These are phyloP conservation scores for Cystobasidiaceae sp. DNA, from an alignment of 1,284 basidiomycete species.

Conservation along the genomic window DNA sequence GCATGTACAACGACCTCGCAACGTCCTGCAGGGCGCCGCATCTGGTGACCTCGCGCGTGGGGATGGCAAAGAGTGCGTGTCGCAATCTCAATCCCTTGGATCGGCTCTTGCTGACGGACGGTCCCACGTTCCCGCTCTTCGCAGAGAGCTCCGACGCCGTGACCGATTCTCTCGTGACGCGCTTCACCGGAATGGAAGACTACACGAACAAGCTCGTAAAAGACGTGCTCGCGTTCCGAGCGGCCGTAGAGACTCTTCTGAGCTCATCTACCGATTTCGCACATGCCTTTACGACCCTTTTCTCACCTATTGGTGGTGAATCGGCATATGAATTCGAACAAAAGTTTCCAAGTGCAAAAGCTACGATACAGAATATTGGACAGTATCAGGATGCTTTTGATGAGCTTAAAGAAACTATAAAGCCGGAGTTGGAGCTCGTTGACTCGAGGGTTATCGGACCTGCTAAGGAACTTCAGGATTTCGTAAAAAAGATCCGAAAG, in stretches of 20 bases:
- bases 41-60: slow-evolving; percentile 25
- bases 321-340: slow-evolving; percentile 31
- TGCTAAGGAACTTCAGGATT: slow-evolving; percentile 76
- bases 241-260: slow-evolving; percentile 73
- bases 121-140: not conserved
- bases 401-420: slow-evolving; percentile 65
- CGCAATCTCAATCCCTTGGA: not conserved
- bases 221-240: slow-evolving; percentile 81
- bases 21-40: slow-evolving; percentile 19
- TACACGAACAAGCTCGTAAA: slow-evolving; percentile 85
- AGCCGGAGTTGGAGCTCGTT: slow-evolving; percentile 92
- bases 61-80: slow-evolving; percentile 26
- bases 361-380: slow-evolving; percentile 70
- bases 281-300: slow-evolving; percentile 68
- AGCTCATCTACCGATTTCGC: slow-evolving; percentile 70
- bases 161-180: slow-evolving; percentile 32
- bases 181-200: slow-evolving; percentile 59
- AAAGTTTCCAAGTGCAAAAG: slow-evolving; percentile 48
- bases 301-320: slow-evolving; percentile 64
- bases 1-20: no score
- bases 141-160: slow-evolving; percentile 26
- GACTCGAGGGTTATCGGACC: slow-evolving; percentile 80
- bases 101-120: not conserved
- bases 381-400: slow-evolving; percentile 70
- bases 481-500: slow-evolving; percentile 88